Conservation (phyloP, 768 basidiomycete species). For the Phanerodontia chrysosporium region DNA sequence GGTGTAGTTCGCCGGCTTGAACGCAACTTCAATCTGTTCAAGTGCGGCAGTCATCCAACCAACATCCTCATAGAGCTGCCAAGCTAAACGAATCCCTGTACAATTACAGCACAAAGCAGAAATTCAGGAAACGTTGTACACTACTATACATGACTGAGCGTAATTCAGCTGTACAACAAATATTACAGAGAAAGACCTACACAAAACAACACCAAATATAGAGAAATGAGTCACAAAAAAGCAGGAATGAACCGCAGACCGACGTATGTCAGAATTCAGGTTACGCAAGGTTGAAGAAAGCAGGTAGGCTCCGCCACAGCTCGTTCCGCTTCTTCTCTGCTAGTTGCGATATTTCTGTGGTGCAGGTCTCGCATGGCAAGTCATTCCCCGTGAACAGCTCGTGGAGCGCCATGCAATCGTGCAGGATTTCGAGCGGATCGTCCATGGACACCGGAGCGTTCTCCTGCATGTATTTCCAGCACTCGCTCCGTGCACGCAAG, state of each 20-base stretch:
- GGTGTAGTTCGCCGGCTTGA: constrained; percentile 66
- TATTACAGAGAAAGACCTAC: neutral
- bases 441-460: constrained; percentile 28
- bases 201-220: neutral
- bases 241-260: no score
- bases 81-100: no score
- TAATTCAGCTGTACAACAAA: neutral
- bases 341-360: constrained; percentile 18
- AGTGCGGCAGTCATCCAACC: constrained; percentile 39
- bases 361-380: constrained; percentile 24
- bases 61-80: no score
- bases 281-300: constrained; percentile 22
- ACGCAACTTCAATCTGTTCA: constrained; percentile 68
- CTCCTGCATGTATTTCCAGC: constrained; percentile 30
- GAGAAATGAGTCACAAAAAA: neutral
- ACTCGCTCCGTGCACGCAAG: constrained; percentile 23
- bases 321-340: constrained; percentile 27
- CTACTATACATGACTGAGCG: neutral
- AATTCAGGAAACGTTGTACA: neutral
- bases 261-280: neutral
- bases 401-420: constrained; percentile 24
- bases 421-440: constrained; percentile 27
- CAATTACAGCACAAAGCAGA: no score
- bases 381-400: constrained; percentile 20
- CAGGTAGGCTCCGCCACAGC: constrained; percentile 26